A percentile compares a stretch with the other conserved stretches of the same genome.
Conservation (phyloP, 257 asterid species). For the Nicotiana obtusifolia region DNA sequence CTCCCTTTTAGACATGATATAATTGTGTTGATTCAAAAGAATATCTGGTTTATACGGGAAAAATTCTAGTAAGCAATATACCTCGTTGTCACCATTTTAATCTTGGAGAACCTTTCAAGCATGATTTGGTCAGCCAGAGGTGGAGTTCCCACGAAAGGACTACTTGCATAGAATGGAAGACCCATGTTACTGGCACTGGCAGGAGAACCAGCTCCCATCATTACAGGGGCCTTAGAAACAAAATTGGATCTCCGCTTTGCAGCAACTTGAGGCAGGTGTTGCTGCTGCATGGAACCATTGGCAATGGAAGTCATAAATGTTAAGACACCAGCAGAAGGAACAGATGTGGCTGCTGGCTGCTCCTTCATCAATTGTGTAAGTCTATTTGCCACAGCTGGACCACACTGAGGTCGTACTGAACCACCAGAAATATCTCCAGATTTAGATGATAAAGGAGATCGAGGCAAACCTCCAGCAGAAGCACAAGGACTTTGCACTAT, state of each 20-base stretch:
- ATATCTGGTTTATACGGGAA: background rate
- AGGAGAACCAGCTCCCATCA: slow-evolving; percentile 89
- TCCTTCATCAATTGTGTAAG: slow-evolving; percentile 63
- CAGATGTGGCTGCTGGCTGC: slow-evolving; percentile 62
- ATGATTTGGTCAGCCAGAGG: slow-evolving; percentile 54
- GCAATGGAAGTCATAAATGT: slow-evolving; percentile 59
- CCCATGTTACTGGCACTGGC: slow-evolving; percentile 77
- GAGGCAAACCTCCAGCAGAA: slow-evolving; percentile 88
- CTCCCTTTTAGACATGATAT: background rate
- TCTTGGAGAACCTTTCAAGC: slow-evolving; percentile 78
- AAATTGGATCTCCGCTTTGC: slow-evolving; percentile 77
- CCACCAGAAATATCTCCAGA: slow-evolving; percentile 94
- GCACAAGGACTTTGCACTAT: slow-evolving; percentile 81
- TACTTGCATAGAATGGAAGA: slow-evolving; percentile 55
- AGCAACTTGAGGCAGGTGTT: slow-evolving; percentile 64
- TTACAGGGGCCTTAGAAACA: slow-evolving; percentile 58
- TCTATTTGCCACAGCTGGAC: slow-evolving; percentile 65
- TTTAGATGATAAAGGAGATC: slow-evolving; percentile 91
- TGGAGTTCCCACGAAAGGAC: slow-evolving; percentile 73
- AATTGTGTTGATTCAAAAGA: background rate
- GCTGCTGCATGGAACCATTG: slow-evolving; percentile 74
- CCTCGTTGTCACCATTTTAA: slow-evolving; percentile 68
- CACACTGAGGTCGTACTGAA: slow-evolving; percentile 80
- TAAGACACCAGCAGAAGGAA: slow-evolving; percentile 48
- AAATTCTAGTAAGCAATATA: slow-evolving; percentile 21